Evolutionary conservation across 2,329 filamentous ascomycete genomes (phyloP).

Genomic region (Fusarium sp.): DNA sequence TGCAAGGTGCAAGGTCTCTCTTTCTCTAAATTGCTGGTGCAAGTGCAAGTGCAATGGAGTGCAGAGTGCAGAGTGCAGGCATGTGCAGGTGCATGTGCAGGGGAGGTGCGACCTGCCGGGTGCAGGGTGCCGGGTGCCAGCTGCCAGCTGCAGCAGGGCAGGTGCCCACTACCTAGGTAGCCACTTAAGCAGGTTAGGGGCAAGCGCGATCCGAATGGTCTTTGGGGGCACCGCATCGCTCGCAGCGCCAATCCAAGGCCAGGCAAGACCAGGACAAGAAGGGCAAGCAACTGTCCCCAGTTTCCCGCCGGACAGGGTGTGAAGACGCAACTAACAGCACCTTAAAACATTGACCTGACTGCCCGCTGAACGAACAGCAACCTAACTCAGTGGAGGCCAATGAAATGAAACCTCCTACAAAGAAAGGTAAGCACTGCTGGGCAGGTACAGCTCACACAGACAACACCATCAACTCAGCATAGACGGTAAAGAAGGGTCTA

Average conservation of each 20-base stretch:
- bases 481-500: constrained; percentile 9
- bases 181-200: constrained; percentile 36
- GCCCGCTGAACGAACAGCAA: background rate
- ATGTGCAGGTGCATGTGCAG: constrained; percentile 21
- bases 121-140: constrained; percentile 40
- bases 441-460: constrained; percentile 11
- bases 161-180: constrained; percentile 34
- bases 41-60: constrained; percentile 28
- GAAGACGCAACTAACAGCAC: constrained; percentile 24
- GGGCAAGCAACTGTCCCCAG: constrained; percentile 35
- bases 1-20: constrained; percentile 9
- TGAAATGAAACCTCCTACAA: background rate
- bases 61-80: constrained; percentile 34
- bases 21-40: constrained; percentile 12
- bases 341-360: constrained; percentile 2
- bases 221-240: constrained; percentile 16
- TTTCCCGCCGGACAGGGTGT: constrained; percentile 27
- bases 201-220: constrained; percentile 37
- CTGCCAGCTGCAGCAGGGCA: constrained; percentile 41
- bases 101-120: constrained; percentile 39
- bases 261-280: background rate
- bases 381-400: background rate
- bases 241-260: constrained; percentile 29
- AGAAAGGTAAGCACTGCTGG: background rate
- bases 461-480: constrained; percentile 22